These are phyloP conservation scores for Carallia brachiata DNA, from an alignment of 345 rosid species.

Conservation along the genomic window DNA sequence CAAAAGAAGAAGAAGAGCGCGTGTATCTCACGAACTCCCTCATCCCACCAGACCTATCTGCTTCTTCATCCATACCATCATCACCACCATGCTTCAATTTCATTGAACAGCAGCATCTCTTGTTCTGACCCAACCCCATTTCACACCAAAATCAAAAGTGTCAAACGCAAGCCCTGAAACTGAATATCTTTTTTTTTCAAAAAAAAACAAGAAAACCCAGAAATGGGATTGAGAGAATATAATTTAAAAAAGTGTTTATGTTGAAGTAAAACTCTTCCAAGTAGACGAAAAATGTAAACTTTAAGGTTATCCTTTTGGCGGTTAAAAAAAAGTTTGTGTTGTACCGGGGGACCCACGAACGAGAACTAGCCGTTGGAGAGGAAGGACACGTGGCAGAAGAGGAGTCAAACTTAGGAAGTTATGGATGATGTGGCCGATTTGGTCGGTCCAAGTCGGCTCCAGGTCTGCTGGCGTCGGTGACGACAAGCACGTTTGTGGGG, in stretches of 20 bases:
- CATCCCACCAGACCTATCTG: neutral
- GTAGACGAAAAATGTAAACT: neutral
- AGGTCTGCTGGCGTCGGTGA: slow-evolving; percentile 25
- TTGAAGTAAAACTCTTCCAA: neutral
- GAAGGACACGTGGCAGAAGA: slow-evolving; percentile 12
- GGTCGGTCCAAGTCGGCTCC: slow-evolving; percentile 17
- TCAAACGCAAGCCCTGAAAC: neutral
- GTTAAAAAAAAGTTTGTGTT: slow-evolving; percentile 8
- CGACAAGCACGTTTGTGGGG: slow-evolving; percentile 11
- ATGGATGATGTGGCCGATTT: slow-evolving; percentile 7
- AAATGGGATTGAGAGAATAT: neutral
- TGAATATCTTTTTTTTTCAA: too few relatives aligned
- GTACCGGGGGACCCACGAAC: neutral
- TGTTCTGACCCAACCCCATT: slow-evolving; percentile 45
- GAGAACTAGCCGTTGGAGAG: slow-evolving; percentile 28
- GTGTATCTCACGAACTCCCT: slow-evolving; percentile 41
- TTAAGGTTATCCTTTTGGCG: slow-evolving; percentile 11
- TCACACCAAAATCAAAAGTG: neutral
- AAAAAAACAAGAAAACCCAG: neutral
- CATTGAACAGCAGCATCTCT: slow-evolving; percentile 33
- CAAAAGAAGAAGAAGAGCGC: slow-evolving; percentile 33
- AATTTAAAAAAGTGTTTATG: neutral
- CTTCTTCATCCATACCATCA: slow-evolving; percentile 21
- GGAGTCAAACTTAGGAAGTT: neutral
- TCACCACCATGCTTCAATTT: slow-evolving; percentile 21